These are phyloP conservation scores for Boechera retrofracta DNA, from an alignment of 345 rosid genomes.

Conservation along the genomic window DNA sequence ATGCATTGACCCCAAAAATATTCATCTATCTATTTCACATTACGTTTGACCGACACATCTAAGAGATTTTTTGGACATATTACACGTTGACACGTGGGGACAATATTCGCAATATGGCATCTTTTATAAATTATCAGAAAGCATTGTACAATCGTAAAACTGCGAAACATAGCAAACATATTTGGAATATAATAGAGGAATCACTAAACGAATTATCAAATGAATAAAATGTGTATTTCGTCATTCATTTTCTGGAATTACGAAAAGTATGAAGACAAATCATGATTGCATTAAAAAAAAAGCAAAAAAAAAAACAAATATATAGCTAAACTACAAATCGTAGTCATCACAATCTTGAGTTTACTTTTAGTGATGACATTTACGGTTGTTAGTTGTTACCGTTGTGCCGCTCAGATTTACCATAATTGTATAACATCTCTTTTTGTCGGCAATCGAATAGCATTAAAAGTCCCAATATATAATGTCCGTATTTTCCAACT, in stretches of 20 bases:
- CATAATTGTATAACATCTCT: not conserved
- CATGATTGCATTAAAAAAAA: no score
- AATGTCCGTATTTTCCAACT: not conserved
- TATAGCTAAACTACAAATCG: not conserved
- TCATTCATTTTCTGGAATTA: no score
- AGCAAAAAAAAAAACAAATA: no score
- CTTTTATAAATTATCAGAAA: not conserved
- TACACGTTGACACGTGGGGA: conserved; percentile 21
- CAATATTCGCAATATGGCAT: not conserved
- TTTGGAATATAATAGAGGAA: no score
- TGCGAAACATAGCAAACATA: no score
- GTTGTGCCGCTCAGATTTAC: not conserved
- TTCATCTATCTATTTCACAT: conserved; percentile 13
- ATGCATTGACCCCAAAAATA: conserved; percentile 41
- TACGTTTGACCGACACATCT: conserved; percentile 33
- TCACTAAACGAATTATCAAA: no score
- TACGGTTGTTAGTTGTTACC: not conserved
- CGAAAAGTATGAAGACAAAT: no score
- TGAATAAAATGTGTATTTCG: no score
- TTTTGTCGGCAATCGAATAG: conserved; percentile 6
- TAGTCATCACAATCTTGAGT: not conserved
- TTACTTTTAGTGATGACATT: not conserved
- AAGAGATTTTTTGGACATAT: not conserved
- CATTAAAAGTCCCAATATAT: not conserved
- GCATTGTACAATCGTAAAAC: not conserved